phyloP scores from a whole-genome alignment of 2,329 filamentous ascomycete species.

The Capronia coronata region DNA sequence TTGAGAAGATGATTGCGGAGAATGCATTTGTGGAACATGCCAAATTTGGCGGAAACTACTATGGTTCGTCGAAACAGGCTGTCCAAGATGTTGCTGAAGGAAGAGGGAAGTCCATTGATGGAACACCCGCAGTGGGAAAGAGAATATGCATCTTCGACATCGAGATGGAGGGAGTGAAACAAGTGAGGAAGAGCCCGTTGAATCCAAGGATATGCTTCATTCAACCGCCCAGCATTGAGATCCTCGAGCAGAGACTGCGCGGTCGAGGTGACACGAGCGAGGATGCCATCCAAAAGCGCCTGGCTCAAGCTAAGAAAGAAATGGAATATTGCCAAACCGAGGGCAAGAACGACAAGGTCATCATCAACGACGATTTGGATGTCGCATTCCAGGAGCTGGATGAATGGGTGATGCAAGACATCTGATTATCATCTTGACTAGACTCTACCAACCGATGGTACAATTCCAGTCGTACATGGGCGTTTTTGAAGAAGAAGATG shows the following conservation, averaged over 20 bases:
- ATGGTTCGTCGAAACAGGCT: constrained; percentile 75
- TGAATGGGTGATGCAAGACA: constrained; percentile 42
- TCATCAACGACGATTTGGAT: constrained; percentile 61
- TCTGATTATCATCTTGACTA: constrained; percentile 6
- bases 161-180: constrained; percentile 95
- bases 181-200: constrained; percentile 71
- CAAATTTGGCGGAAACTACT: constrained; percentile 75
- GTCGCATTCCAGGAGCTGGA: constrained; percentile 51
- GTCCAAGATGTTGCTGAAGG: constrained; percentile 67
- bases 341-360: constrained; percentile 59
- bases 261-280: constrained; percentile 74
- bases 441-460: too few relatives aligned
- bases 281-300: constrained; percentile 60
- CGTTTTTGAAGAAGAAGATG: background rate
- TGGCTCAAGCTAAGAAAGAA: constrained; percentile 66
- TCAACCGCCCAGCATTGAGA: constrained; percentile 67
- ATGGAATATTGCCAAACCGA: constrained; percentile 64
- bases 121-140: constrained; percentile 48
- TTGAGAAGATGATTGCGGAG: constrained; percentile 60
- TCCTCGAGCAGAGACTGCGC: constrained; percentile 66
- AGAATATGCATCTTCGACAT: constrained; percentile 83
- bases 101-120: constrained; percentile 39
- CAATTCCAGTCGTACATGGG: background rate
- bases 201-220: constrained; percentile 79
- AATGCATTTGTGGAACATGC: constrained; percentile 82